Percentiles rank a stretch among this genome's conserved stretches.
These are phyloP conservation scores for Jaminaea rosea DNA, from an alignment of 1,284 basidiomycete species.

Conservation along the genomic window DNA sequence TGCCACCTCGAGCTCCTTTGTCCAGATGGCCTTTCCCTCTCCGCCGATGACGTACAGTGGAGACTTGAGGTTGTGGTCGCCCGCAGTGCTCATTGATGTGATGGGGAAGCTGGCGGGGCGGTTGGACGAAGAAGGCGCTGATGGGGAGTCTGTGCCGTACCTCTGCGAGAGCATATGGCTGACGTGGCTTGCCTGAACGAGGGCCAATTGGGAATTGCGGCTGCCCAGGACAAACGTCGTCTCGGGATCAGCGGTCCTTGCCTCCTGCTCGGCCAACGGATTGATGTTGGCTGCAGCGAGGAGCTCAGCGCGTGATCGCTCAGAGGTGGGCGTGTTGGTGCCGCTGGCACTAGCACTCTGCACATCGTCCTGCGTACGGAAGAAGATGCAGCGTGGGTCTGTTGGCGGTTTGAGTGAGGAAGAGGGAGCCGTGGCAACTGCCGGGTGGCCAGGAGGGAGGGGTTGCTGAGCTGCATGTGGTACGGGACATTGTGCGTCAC, in stretches of 20 bases:
- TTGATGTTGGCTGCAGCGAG: conserved; percentile 34
- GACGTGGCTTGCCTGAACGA: conserved; percentile 36
- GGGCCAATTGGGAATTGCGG: conserved; percentile 36
- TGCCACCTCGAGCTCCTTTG: conserved; percentile 82
- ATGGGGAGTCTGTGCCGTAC: conserved; percentile 31
- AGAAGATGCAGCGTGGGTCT: conserved; percentile 40
- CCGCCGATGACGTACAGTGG: conserved; percentile 53
- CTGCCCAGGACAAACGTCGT: conserved; percentile 36
- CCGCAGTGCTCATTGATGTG: conserved; percentile 77
- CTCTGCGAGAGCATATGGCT: conserved; percentile 34
- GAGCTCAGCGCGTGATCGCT: conserved; percentile 15
- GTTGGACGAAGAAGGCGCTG: too few species aligned
- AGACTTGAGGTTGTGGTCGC: conserved; percentile 76
- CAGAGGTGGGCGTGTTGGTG: conserved; percentile 24
- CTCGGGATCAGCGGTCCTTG: conserved; percentile 15
- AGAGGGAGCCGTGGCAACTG: conserved; percentile 21
- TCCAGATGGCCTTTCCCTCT: conserved; percentile 73
- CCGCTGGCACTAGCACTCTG: background rate
- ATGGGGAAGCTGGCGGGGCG: conserved; percentile 49
- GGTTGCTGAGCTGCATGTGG: conserved; percentile 40
- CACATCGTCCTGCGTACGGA: conserved; percentile 37
- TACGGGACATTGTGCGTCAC: conserved; percentile 31
- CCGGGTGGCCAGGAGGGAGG: conserved; percentile 44
- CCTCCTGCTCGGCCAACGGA: conserved; percentile 21
- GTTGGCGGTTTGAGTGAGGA: conserved; percentile 37